Conservation (phyloP, 257 asterid genomes). For the Gentiana macrophylla region DNA sequence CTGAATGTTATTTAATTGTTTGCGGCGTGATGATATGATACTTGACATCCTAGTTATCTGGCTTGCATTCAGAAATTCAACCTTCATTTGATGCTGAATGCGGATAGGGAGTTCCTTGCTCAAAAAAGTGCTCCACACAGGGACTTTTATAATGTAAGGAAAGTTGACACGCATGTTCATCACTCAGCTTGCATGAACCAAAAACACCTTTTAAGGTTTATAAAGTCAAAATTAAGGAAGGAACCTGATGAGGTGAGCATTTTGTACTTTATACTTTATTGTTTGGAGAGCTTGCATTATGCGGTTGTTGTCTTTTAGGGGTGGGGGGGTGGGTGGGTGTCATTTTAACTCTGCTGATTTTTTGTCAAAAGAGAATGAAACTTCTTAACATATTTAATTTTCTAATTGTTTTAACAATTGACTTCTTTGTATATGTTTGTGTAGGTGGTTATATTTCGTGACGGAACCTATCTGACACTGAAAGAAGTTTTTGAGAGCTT, state of each 20-base stretch:
- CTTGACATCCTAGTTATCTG: background rate
- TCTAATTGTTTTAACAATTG: background rate
- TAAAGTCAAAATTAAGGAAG: conserved; percentile 89
- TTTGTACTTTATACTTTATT: too few species aligned
- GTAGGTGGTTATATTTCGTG: conserved; percentile 85
- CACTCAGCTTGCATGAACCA: conserved; percentile 99
- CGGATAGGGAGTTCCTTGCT: conserved; percentile 96
- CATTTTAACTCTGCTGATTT: background rate
- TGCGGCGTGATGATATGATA: conserved; percentile 2
- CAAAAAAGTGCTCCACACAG: conserved; percentile 99
- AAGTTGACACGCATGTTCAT: conserved; percentile 97
- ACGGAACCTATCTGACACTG: conserved; percentile 83
- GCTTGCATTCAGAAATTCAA: conserved; percentile 71
- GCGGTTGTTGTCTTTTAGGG: too few species aligned
- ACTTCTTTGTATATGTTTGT: conserved; percentile 4
- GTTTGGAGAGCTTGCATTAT: too few species aligned
- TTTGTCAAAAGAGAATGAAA: background rate
- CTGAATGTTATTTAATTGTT: conserved; percentile 4
- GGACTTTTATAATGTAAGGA: conserved; percentile 94
- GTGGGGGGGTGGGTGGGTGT: too few species aligned
- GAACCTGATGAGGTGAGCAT: conserved; percentile 97
- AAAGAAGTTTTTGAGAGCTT: conserved; percentile 93
- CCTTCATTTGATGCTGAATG: conserved; percentile 97
- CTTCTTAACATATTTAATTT: too few species aligned
- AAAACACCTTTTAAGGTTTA: conserved; percentile 88